phyloP scores from a whole-genome alignment of 129 eudicot genomes.

The Artemisia annua region DNA sequence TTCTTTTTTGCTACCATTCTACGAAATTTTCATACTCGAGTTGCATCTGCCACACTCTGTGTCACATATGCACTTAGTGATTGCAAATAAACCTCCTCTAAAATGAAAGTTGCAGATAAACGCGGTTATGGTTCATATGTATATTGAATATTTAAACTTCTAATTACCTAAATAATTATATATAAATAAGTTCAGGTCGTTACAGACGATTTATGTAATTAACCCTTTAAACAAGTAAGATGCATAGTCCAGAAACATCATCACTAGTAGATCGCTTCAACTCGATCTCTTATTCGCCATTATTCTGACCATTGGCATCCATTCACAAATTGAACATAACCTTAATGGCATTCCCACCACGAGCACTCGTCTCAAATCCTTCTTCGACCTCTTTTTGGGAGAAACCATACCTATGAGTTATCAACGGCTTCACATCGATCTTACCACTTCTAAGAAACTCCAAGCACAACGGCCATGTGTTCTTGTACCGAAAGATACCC shows the following conservation, averaged over 20 bases:
- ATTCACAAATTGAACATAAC: constrained; percentile 65
- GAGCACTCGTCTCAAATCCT: constrained; percentile 68
- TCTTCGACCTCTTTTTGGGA: constrained; percentile 69
- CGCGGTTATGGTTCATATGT: too few relatives aligned
- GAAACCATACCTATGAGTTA: constrained; percentile 71
- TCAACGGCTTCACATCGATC: constrained; percentile 79
- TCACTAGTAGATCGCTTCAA: constrained; percentile 1
- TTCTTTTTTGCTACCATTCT: too few relatives aligned
- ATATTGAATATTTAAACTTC: too few relatives aligned
- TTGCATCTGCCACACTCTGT: too few relatives aligned
- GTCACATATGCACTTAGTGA: too few relatives aligned
- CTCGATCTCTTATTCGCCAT: background rate
- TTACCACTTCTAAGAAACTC: constrained; percentile 65
- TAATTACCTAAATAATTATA: too few relatives aligned
- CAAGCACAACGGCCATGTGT: constrained; percentile 71
- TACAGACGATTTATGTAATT: too few relatives aligned
- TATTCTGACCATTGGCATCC: background rate
- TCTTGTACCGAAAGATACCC: constrained; percentile 72
- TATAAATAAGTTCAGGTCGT: too few relatives aligned
- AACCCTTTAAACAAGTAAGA: background rate
- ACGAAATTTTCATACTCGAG: too few relatives aligned
- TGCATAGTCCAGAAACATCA: constrained; percentile 7
- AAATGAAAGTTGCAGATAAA: too few relatives aligned
- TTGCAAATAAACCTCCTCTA: too few relatives aligned
- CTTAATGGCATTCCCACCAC: constrained; percentile 73